Evolutionary conservation across 2,329 filamentous ascomycete species (phyloP).

Genomic region (Trichoderma endophyticum): DNA sequence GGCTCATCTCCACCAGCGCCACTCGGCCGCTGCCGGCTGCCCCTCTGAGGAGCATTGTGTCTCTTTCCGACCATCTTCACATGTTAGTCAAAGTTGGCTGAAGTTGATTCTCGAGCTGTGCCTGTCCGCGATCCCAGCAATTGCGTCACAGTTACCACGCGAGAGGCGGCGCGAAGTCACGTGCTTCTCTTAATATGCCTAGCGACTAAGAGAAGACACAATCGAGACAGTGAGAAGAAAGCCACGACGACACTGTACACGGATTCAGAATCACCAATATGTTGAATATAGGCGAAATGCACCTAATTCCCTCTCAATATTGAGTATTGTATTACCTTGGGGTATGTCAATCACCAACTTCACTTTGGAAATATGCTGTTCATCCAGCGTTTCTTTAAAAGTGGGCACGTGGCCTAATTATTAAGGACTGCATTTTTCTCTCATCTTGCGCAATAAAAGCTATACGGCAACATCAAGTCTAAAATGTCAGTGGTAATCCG

Average conservation of each 20-base stretch:
- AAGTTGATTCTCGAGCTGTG: not conserved
- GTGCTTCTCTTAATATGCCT: not conserved
- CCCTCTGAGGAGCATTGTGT: constrained; percentile 27
- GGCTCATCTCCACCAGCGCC: constrained; percentile 28
- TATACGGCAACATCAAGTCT: not conserved
- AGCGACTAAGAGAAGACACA: not conserved
- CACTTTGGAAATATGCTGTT: not conserved
- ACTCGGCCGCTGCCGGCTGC: constrained; percentile 21
- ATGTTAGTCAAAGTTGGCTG: not conserved
- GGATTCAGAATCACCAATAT: not conserved
- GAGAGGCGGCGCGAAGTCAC: constrained; percentile 23
- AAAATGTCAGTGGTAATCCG: not conserved
- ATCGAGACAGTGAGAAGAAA: not conserved
- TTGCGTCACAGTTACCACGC: constrained; percentile 22
- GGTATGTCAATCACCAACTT: not conserved
- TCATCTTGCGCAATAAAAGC: not conserved
- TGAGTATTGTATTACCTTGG: not conserved
- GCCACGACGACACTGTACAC: not conserved
- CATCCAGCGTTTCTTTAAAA: not conserved
- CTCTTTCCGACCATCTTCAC: constrained; percentile 33
- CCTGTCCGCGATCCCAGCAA: constrained; percentile 10
- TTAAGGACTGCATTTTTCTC: not conserved
- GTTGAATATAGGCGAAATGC: too few species aligned
- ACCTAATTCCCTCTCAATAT: not conserved
- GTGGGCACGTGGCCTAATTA: not conserved